phyloP scores from a whole-genome alignment of 176 grass and related monocot species.

The Carex pumila region DNA sequence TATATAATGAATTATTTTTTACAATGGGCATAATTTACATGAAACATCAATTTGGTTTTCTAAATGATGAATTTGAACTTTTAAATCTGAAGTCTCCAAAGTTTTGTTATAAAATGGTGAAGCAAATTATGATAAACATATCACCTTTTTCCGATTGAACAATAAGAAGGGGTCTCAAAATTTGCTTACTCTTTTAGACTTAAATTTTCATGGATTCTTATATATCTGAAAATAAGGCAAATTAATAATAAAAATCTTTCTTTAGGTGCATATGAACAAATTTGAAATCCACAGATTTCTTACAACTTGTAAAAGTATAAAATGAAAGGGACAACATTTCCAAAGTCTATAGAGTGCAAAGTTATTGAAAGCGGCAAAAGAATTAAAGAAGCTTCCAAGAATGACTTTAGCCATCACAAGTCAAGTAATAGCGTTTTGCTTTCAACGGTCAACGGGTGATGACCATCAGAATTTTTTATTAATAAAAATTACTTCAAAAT shows the following conservation, averaged over 20 bases:
- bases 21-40: no score
- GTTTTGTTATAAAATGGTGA: no score
- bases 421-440: not conserved
- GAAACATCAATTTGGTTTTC: no score
- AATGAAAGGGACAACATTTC: not conserved
- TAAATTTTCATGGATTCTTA: not conserved
- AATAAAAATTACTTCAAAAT: no score
- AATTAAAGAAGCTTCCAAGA: not conserved
- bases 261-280: not conserved
- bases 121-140: no score
- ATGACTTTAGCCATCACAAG: not conserved
- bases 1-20: no score
- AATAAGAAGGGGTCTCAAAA: no score
- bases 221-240: not conserved
- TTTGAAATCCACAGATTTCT: not conserved
- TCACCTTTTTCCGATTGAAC: no score
- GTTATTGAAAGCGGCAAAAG: not conserved
- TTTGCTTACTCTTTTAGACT: no score
- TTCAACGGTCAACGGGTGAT: not conserved
- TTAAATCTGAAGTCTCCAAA: no score
- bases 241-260: not conserved
- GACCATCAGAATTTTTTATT: not conserved
- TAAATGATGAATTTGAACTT: no score
- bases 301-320: not conserved
- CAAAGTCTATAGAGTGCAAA: not conserved